Base-by-base conservation (phyloP, 208 protist species). In the Naegleria lovaniensis region DNA sequence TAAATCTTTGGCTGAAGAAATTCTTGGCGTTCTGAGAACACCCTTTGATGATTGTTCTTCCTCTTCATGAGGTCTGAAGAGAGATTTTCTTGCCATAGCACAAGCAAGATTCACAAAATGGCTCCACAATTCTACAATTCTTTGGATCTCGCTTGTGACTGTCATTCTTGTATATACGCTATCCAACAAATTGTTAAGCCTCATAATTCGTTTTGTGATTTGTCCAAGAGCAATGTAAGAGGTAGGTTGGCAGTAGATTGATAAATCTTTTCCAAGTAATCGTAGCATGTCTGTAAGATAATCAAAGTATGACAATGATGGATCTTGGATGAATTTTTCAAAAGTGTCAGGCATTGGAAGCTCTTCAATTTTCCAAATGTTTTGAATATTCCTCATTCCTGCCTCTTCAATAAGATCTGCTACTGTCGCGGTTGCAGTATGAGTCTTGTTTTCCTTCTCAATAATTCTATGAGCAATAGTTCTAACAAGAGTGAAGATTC, bases 81-180 rank as follows among this genome's bases (percentile, higher is more conserved):
- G 67, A 79, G 13, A 13, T 9, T 36, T 79, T 79, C 67, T 79
- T 25, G 29, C 67, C 67, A 79, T 79, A 36, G 67, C 19, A n/a
- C 67, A 79, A 4, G 67, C 67, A 11, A 79, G n/a, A 33, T 79
- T 79, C n/a, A 79, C 29, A 36, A 79, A 79, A n/a, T 79, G 67
- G 9, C 67, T 79, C 67, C 67, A 79, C 29, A 79, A 79, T 79
- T 79, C 67, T 36, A 79, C 67, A 79, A 79, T 79, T 29, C 67
- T 29, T 33, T 79, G 67, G 6, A 79, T 36, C n/a, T 79, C 67
- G 36, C 67, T 79, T 29, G 67, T 79, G 29, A 79, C 67, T 36
- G 67, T 36, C 16, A 79, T 36, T 79, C 29, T 79, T 67, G 55
- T 67, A 67, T 67, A 67, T 2, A 67, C 55, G 9, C 29, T 36